These are phyloP conservation scores for Oryza australiensis DNA, from an alignment of 176 grass and related monocot genomes.

Conservation along the genomic window DNA sequence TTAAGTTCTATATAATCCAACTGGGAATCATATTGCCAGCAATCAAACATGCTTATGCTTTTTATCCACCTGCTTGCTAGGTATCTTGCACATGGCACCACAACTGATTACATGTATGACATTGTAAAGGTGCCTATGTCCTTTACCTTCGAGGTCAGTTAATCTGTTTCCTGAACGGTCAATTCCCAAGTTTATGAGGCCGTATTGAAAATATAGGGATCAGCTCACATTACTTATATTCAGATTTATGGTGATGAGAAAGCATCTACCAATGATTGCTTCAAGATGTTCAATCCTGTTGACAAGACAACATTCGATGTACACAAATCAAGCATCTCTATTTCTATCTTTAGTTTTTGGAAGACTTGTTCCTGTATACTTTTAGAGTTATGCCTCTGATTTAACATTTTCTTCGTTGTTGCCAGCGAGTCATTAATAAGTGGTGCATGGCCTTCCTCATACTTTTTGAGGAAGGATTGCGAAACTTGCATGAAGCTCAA, in stretches of 20 bases:
- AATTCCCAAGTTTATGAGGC: background rate
- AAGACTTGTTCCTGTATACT: background rate
- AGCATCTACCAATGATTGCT: conserved; percentile 74
- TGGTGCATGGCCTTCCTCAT: conserved; percentile 86
- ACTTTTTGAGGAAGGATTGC: conserved; percentile 72
- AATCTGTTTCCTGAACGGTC: conserved; percentile 4
- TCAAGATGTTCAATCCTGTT: conserved; percentile 97
- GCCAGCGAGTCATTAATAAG: conserved; percentile 72
- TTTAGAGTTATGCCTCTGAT: background rate
- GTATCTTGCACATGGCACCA: conserved; percentile 99
- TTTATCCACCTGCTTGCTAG: conserved; percentile 35
- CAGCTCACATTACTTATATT: conserved; percentile 18
- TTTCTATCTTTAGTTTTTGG: background rate
- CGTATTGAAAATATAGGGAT: background rate
- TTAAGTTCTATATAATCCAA: background rate
- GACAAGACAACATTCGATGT: conserved; percentile 80
- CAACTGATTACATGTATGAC: conserved; percentile 92
- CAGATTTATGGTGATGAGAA: conserved; percentile 93
- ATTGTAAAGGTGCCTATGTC: conserved; percentile 88
- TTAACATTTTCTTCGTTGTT: conserved; percentile 5
- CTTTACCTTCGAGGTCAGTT: conserved; percentile 95
- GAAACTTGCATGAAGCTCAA: conserved; percentile 38
- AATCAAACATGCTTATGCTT: background rate
- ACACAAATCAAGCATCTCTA: conserved; percentile 23
- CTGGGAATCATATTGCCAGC: background rate